Percentiles rank a stretch among this genome's conserved stretches.
Conservation (phyloP, 805 yeast genomes). For the Jamesozyma rosinii region DNA sequence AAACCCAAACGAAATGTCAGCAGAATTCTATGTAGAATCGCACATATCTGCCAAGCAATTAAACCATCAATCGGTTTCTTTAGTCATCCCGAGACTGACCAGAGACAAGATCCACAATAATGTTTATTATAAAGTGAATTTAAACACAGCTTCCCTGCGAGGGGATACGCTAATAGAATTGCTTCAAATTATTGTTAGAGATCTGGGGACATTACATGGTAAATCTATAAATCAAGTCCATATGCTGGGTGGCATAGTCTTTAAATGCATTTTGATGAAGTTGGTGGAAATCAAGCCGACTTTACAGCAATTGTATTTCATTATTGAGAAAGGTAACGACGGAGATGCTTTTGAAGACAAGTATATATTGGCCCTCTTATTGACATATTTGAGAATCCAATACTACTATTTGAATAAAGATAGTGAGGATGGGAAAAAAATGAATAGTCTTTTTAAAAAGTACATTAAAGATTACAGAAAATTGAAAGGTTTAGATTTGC, state of each 20-base stretch:
- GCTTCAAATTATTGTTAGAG: constrained; percentile 17
- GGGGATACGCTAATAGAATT: constrained; percentile 24
- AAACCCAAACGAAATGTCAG: constrained; percentile 15
- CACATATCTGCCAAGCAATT: constrained; percentile 22
- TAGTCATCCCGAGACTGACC: constrained; percentile 26
- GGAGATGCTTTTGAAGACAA: constrained; percentile 56
- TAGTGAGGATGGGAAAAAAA: constrained; percentile 38
- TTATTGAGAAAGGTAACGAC: constrained; percentile 38
- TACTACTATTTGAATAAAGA: constrained; percentile 23
- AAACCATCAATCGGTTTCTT: constrained; percentile 28
- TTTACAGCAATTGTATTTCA: constrained; percentile 16
- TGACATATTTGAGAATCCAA: constrained; percentile 50
- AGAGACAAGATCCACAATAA: constrained; percentile 26
- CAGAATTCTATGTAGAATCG: constrained; percentile 27
- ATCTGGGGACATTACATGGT: constrained; percentile 20
- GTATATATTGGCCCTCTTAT: constrained; percentile 38
- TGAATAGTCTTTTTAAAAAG: constrained; percentile 46
- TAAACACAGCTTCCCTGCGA: constrained; percentile 18
- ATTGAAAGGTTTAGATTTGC: constrained; percentile 40
- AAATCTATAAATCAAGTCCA: constrained; percentile 9
- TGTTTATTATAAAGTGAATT: constrained; percentile 26
- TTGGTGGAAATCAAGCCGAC: constrained; percentile 68
- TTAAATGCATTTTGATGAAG: constrained; percentile 59
- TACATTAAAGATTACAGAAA: constrained; percentile 60
- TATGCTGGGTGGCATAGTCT: constrained; percentile 28